These are phyloP conservation scores for Agaricus blazei DNA, from an alignment of 768 basidiomycete species.

Conservation along the genomic window DNA sequence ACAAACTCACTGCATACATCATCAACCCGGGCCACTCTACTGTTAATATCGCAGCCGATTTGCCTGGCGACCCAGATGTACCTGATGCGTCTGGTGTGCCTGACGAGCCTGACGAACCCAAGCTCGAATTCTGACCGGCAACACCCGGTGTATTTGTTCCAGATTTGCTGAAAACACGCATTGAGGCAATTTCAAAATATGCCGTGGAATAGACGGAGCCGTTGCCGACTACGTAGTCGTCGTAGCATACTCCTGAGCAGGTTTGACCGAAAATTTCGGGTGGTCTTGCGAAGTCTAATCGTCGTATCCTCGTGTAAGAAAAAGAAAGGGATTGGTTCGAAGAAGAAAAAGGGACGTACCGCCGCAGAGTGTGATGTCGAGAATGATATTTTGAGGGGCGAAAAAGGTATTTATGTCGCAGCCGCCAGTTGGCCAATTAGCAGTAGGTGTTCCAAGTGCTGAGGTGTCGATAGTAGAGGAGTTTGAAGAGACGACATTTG, in stretches of 20 bases:
- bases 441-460: constrained; percentile 60
- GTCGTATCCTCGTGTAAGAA: too few relatives aligned
- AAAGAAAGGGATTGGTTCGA: too few relatives aligned
- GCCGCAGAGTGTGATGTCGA: constrained; percentile 73
- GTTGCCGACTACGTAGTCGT: constrained; percentile 13
- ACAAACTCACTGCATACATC: too few relatives aligned
- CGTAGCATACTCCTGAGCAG: too few relatives aligned
- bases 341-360: constrained; percentile 21
- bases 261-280: too few relatives aligned
- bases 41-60: too few relatives aligned
- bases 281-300: too few relatives aligned
- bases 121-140: too few relatives aligned
- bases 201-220: constrained; percentile 58
- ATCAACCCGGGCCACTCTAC: too few relatives aligned
- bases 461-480: constrained; percentile 48
- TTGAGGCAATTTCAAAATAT: constrained; percentile 67
- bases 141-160: constrained; percentile 16
- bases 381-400: constrained; percentile 58
- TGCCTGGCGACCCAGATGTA: too few relatives aligned
- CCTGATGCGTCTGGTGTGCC: too few relatives aligned
- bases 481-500: constrained; percentile 41
- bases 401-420: constrained; percentile 55
- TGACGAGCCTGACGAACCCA: too few relatives aligned
- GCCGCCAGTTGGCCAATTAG: constrained; percentile 56
- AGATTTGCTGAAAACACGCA: constrained; percentile 26